Evolutionary conservation across 2,329 filamentous ascomycete genomes (phyloP), one percentile per base, ranked within the genome.

Genomic region (Graphilbum ipis-grandicollis): DNA sequence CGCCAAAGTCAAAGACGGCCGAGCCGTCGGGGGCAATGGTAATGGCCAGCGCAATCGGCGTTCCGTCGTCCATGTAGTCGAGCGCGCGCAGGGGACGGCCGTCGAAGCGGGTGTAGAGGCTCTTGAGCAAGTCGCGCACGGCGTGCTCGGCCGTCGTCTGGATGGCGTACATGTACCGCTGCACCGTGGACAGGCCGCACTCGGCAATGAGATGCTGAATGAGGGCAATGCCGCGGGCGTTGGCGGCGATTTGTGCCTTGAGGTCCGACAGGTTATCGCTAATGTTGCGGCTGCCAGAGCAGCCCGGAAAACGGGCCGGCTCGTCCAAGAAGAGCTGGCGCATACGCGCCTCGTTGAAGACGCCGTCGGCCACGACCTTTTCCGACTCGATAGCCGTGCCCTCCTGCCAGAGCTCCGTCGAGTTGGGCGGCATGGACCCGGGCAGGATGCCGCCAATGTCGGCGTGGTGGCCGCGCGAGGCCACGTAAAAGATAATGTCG

Each of bases 361-460:
- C 62, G 9, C 82, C 81, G 46, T 79, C 71, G 8, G 71, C 76
- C 2, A 90, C 79, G 1, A 92, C 63, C 55, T 86, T 71, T 47
- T 74, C 69, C 3, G 67, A 69, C 46, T 71, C 68, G 46, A 79
- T 75, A 2, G 68, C 62, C 1, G 72, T 71, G 2, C 75, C 75
- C 52, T 79, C 75, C 47, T 79, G 67, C 50, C 59, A 75, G 3
- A 78, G 60, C 41, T 71, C 66, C 13, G 69, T 68, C 0, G 75
- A 81, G 41, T 79, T 70, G 2, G 81, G 76, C 2, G 82, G 82
- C 83, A 90, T 88, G 2, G 75, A 82, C 1, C 82, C 82, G 0
- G 82, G 79, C 0, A 84, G 63, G 32, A 86, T 85, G 9, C 83
- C 83, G 10, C 83, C 83, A 43, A 90, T 88, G 48, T 90, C 81